Conservation (phyloP, 139 green algal genomes). For the Tetradesmus obliquus region DNA sequence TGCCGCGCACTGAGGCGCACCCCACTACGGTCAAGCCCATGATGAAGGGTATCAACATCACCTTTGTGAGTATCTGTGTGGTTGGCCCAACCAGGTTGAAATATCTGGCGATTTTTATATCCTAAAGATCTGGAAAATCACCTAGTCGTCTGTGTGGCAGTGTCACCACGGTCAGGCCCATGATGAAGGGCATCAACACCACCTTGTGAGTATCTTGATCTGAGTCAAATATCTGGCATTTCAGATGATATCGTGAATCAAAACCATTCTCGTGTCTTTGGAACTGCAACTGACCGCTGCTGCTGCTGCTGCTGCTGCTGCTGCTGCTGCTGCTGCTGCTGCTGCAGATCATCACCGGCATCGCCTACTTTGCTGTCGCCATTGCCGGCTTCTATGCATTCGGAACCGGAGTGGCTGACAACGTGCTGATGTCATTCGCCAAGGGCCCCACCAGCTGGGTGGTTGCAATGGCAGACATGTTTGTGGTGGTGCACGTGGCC, state of each 20-base stretch:
- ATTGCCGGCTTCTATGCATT: slow-evolving; percentile 50
- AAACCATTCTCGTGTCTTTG: too few species aligned
- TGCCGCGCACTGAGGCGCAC: slow-evolving; percentile 25
- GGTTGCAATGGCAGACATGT: slow-evolving; percentile 33
- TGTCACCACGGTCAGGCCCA: slow-evolving; percentile 9
- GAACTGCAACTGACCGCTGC: too few species aligned
- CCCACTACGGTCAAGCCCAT: slow-evolving; percentile 35
- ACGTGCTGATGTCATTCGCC: slow-evolving; percentile 50
- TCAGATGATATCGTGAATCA: too few species aligned
- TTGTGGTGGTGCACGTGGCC: background rate
- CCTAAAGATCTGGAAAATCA: too few species aligned
- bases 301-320: background rate
- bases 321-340: background rate
- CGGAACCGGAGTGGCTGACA: slow-evolving; percentile 39
- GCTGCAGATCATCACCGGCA: slow-evolving; percentile 13
- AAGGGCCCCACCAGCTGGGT: slow-evolving; percentile 35
- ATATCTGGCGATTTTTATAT: too few species aligned
- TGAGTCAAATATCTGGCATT: too few species aligned
- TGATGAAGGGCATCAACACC: slow-evolving; percentile 56
- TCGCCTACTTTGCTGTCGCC: slow-evolving; percentile 46
- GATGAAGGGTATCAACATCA: slow-evolving; percentile 55
- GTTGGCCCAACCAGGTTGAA: too few species aligned
- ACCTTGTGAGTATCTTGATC: slow-evolving; percentile 30
- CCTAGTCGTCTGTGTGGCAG: too few species aligned
- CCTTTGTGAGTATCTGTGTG: slow-evolving; percentile 37